phyloP scores from a whole-genome alignment of 2,329 filamentous ascomycete species.

The Xylaria multiplex region DNA sequence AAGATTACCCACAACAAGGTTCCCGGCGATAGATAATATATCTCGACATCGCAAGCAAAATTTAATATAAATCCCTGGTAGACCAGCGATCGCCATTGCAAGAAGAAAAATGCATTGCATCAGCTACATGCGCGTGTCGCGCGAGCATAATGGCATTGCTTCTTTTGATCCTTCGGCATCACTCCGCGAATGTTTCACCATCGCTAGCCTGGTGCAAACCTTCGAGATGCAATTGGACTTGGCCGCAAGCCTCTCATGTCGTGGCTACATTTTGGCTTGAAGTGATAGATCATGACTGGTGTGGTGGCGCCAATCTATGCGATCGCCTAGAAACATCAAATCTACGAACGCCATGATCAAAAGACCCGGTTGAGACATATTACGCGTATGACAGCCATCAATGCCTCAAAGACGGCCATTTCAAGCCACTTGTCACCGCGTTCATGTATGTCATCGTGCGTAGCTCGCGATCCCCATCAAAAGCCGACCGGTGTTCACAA shows the following conservation, averaged over 20 bases:
- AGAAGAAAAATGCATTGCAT: neutral
- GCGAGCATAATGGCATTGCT: slow-evolving; percentile 17
- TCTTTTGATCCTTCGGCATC: slow-evolving; percentile 18
- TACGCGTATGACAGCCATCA: neutral
- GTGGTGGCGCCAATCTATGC: slow-evolving; percentile 19
- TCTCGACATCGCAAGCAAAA: neutral
- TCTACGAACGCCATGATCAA: neutral
- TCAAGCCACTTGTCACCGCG: neutral
- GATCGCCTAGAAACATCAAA: slow-evolving; percentile 5
- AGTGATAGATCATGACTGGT: slow-evolving; percentile 9
- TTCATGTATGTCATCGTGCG: too few relatives aligned
- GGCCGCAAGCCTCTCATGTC: slow-evolving; percentile 21
- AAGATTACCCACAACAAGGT: neutral
- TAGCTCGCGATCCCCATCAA: too few relatives aligned
- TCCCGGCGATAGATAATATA: neutral
- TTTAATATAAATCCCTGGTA: neutral
- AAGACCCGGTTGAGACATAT: neutral
- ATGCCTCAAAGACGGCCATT: neutral
- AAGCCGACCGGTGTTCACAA: too few relatives aligned
- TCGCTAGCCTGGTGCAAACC: neutral
- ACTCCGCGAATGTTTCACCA: slow-evolving; percentile 13
- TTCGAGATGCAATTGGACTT: slow-evolving; percentile 1
- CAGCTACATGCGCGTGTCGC: neutral
- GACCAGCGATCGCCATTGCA: neutral
- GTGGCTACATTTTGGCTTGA: slow-evolving; percentile 10